Evolutionary conservation across 495 filamentous ascomycete genomes (phyloP).

Genomic region (Neurospora pannonica): DNA sequence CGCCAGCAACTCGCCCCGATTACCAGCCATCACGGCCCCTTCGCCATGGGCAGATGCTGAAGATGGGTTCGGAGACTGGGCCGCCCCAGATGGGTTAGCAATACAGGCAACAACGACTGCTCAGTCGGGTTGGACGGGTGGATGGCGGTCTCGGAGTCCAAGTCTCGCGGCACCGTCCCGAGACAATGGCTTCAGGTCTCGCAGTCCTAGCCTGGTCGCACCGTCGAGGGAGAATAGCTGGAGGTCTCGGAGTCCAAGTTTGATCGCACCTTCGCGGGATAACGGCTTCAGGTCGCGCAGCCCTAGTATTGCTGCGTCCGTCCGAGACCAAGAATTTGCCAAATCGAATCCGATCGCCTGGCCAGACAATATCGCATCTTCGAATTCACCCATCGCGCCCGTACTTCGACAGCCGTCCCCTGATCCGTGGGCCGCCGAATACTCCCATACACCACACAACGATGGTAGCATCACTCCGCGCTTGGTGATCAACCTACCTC

Average conservation of each 20-base stretch:
- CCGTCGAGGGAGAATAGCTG: constrained; percentile 28
- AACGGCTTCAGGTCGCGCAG: constrained; percentile 8
- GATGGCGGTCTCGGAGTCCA: constrained; percentile 22
- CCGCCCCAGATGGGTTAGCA: constrained; percentile 12
- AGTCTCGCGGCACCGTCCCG: constrained; percentile 22
- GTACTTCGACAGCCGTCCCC: constrained; percentile 38
- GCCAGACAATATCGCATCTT: constrained; percentile 29
- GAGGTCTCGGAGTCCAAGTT: constrained; percentile 19
- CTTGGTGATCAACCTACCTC: constrained; percentile 9
- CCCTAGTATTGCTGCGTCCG: constrained; percentile 21
- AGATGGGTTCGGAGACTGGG: constrained; percentile 34
- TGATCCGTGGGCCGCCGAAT: constrained; percentile 40
- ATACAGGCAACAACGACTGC: constrained; percentile 1
- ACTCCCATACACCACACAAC: constrained; percentile 9
- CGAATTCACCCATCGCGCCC: constrained; percentile 16
- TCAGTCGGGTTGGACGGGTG: constrained; percentile 29
- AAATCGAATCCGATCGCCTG: constrained; percentile 30
- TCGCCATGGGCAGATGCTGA: constrained; percentile 40
- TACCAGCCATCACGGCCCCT: constrained; percentile 18
- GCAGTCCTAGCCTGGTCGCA: constrained; percentile 22
- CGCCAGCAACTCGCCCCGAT: constrained; percentile 19
- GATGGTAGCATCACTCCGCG: constrained; percentile 14
- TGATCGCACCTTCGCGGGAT: constrained; percentile 16
- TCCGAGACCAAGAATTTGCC: constrained; percentile 19
- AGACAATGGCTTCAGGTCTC: constrained; percentile 16